phyloP scores from a whole-genome alignment of 2,329 filamentous ascomycete species.

The Aureobasidium sp. region DNA sequence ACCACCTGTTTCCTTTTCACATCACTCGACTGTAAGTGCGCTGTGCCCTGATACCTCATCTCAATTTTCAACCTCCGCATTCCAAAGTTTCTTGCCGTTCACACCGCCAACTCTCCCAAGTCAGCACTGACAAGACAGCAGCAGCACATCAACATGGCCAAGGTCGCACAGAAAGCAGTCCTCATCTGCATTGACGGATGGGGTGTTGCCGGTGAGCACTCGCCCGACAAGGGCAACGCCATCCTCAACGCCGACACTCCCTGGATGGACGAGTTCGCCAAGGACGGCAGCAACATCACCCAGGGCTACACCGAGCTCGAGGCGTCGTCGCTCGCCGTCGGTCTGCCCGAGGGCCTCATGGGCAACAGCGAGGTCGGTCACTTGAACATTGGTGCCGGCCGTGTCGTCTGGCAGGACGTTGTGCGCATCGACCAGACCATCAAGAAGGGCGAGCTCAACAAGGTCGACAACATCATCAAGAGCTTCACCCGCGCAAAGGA shows the following conservation, averaged over 20 bases:
- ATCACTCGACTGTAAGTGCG: neutral
- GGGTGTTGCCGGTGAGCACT: constrained; percentile 76
- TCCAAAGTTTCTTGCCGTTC: neutral
- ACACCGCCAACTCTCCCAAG: too few relatives aligned
- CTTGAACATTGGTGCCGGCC: constrained; percentile 93
- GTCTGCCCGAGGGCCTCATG: constrained; percentile 94
- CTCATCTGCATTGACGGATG: constrained; percentile 98
- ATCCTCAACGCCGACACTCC: constrained; percentile 91
- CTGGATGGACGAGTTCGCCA: constrained; percentile 80
- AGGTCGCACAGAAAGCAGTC: constrained; percentile 63
- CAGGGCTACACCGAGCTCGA: constrained; percentile 90
- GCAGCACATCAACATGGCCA: constrained; percentile 43
- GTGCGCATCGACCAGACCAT: constrained; percentile 92
- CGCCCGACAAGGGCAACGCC: constrained; percentile 84
- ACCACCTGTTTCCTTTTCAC: neutral
- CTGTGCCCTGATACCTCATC: neutral
- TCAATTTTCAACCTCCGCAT: too few relatives aligned
- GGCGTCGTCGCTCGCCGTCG: constrained; percentile 90
- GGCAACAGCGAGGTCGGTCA: constrained; percentile 98
- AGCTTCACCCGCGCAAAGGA: constrained; percentile 74
- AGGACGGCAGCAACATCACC: constrained; percentile 59
- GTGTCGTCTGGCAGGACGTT: constrained; percentile 89
- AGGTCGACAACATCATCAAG: constrained; percentile 69
- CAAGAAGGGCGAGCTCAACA: constrained; percentile 73
- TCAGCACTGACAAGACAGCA: neutral